A percentile compares a stretch with the other conserved stretches of the same genome.
Conservation (phyloP, 1,284 basidiomycete species). For the Sphagnurus paluster region DNA sequence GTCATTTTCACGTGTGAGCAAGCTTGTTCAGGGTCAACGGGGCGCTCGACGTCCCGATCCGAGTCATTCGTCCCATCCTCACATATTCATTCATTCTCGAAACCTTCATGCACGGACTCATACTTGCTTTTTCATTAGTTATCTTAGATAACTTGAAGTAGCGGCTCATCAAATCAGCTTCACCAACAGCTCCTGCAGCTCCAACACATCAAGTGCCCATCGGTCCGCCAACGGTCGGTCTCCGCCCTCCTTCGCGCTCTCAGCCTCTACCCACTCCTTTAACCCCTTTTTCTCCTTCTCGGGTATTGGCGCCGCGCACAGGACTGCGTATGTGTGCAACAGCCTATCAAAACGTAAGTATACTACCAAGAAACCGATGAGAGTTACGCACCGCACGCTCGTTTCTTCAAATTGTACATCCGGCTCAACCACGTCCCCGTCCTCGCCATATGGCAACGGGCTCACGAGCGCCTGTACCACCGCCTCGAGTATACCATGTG, state of each 20-base stretch:
- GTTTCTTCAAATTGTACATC: constrained; percentile 88
- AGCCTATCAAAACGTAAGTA: constrained; percentile 35
- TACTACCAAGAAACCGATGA: constrained; percentile 1
- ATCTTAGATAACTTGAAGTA: too few species aligned
- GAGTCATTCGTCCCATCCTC: too few species aligned
- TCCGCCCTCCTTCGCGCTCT: constrained; percentile 23
- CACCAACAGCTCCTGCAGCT: constrained; percentile 27
- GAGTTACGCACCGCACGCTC: constrained; percentile 54
- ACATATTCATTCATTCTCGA: too few species aligned
- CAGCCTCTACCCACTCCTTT: constrained; percentile 33
- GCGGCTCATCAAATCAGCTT: too few species aligned
- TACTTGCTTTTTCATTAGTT: too few species aligned
- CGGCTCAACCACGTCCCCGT: constrained; percentile 61
- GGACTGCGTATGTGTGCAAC: constrained; percentile 54
- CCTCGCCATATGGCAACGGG: constrained; percentile 63
- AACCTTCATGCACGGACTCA: too few species aligned
- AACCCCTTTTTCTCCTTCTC: constrained; percentile 43
- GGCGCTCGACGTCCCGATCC: too few species aligned
- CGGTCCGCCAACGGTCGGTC: constrained; percentile 29
- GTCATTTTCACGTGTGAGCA: too few species aligned
- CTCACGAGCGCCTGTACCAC: constrained; percentile 40
- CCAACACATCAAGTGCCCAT: constrained; percentile 32
- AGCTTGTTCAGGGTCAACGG: too few species aligned
- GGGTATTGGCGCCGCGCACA: constrained; percentile 43
- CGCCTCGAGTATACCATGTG: constrained; percentile 41